Base-by-base conservation (phyloP, 192 early-diverging fungal species). In the Gryganskiella cystojenkinii region DNA sequence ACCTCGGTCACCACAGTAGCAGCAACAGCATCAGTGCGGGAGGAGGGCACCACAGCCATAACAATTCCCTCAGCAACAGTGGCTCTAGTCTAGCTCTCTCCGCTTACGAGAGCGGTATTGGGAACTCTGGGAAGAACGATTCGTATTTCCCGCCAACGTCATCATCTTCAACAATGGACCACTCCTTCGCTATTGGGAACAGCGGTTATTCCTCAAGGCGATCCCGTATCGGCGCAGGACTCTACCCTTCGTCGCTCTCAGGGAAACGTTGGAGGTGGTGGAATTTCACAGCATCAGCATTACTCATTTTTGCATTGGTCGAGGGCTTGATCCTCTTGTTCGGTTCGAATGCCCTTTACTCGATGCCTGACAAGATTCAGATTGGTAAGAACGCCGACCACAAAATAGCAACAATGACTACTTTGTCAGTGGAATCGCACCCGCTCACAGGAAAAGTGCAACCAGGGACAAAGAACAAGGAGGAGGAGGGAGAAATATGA, bases 221-320 rank as follows among this genome's bases (percentile, higher is more conserved):
- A 40, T 64, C 74, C 19, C 62, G 67, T 52, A 54, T 64, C 34
- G 61, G 54, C 15, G 40, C 24, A 2, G 64, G 50, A 4, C 33
- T 59, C 7, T 68, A 67, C 35, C 34, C 64, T n/a, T 27, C 55
- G 13, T 35, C 37, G 17, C 37, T 40, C 7, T 46, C 50, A 3
- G 37, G 33, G 34, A 70, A 44, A 43, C 70, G 75, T 19, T 78
- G 75, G 75, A 64, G 51, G 43, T 82, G 81, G 81, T 82, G 81
- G 81, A 71, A 71, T 37, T 72, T 67, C 22, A 62, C 53, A 13
- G 75, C 61, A 43, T 45, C 71, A 5, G 31, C 59, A 19, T 57
- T 82, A 9, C 45, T 73, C 0, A 35, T 70, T 7, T 70, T 84
- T 69, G 73, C 58, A 0, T n/a, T 84, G 5, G 52, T 79, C 1